Evolutionary conservation across 345 rosid genomes (phyloP).

Genomic region (Brassica cretica): DNA sequence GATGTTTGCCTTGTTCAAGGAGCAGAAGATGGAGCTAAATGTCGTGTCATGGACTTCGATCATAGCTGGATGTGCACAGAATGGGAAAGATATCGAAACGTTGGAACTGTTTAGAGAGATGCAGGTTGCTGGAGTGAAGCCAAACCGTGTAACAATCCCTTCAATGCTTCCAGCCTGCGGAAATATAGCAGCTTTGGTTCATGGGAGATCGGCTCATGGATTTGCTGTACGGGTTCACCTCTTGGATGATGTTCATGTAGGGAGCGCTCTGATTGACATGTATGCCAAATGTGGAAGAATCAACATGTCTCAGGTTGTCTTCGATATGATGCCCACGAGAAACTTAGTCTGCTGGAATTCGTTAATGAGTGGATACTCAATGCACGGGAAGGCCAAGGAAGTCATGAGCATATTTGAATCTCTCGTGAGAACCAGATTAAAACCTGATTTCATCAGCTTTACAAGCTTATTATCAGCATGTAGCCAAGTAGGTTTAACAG

Average conservation of each 20-base stretch:
- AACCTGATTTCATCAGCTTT: conserved; percentile 65
- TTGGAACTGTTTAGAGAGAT: conserved; percentile 62
- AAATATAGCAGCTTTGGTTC: conserved; percentile 62
- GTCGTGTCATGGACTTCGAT: conserved; percentile 71
- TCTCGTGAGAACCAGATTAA: conserved; percentile 50
- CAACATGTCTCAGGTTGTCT: conserved; percentile 50
- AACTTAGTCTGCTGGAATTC: conserved; percentile 81
- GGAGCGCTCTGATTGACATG: conserved; percentile 76
- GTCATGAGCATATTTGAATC: conserved; percentile 53
- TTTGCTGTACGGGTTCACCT: conserved; percentile 52
- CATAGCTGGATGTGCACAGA: conserved; percentile 60
- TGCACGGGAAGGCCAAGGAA: conserved; percentile 69
- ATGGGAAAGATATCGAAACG: conserved; percentile 65
- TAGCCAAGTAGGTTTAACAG: conserved; percentile 59
- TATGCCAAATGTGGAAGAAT: conserved; percentile 77
- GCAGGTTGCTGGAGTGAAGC: conserved; percentile 57
- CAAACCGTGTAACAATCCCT: conserved; percentile 67
- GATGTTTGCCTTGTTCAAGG: conserved; percentile 46
- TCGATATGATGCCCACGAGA: conserved; percentile 55
- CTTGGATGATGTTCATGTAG: conserved; percentile 51
- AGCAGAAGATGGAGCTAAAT: conserved; percentile 47
- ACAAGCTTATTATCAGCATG: conserved; percentile 66
- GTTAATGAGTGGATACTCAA: conserved; percentile 62
- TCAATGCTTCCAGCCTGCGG: conserved; percentile 70
- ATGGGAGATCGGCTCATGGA: conserved; percentile 63